These are phyloP conservation scores for Epipyxis sp. DNA, from an alignment of 108 stramenopile genomes.

Conservation along the genomic window DNA sequence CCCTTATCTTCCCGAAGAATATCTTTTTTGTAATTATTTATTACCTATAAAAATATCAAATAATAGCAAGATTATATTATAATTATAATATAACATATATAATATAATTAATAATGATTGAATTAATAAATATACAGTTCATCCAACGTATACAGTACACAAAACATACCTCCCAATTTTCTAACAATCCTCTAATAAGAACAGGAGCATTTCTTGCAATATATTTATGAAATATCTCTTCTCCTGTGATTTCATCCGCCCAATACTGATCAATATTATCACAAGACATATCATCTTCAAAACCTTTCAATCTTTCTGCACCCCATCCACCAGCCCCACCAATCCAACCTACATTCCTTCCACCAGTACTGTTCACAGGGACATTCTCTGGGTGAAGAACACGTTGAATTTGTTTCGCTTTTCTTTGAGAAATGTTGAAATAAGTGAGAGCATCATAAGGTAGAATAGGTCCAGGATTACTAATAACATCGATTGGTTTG, in stretches of 20 bases:
- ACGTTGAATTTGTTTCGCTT: not conserved
- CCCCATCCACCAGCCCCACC: constrained; percentile 14
- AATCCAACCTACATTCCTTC: not conserved
- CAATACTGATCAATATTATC: constrained; percentile 13
- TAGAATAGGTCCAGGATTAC: constrained; percentile 13
- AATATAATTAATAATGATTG: no score
- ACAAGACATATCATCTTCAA: constrained; percentile 18
- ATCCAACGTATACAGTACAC: no score
- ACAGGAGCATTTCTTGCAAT: constrained; percentile 14
- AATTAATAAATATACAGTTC: no score
- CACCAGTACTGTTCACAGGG: not conserved
- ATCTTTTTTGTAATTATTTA: constrained; percentile 16
- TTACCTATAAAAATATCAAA: no score
- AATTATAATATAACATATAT: no score
- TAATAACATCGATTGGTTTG: constrained; percentile 8
- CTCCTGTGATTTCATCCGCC: constrained; percentile 20
- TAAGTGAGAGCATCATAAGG: not conserved
- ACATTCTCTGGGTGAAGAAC: constrained; percentile 18
- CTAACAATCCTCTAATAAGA: constrained; percentile 19
- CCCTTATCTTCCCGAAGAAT: constrained; percentile 9
- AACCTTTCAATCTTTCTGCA: not conserved
- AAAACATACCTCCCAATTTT: no score
- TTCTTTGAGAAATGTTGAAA: constrained; percentile 8
- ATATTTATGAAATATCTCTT: constrained; percentile 29
- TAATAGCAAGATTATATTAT: no score